Percentiles rank a stretch among this genome's conserved stretches.
phyloP scores from a whole-genome alignment of 169 alveolate genomes.

The Plasmodium ovale region DNA sequence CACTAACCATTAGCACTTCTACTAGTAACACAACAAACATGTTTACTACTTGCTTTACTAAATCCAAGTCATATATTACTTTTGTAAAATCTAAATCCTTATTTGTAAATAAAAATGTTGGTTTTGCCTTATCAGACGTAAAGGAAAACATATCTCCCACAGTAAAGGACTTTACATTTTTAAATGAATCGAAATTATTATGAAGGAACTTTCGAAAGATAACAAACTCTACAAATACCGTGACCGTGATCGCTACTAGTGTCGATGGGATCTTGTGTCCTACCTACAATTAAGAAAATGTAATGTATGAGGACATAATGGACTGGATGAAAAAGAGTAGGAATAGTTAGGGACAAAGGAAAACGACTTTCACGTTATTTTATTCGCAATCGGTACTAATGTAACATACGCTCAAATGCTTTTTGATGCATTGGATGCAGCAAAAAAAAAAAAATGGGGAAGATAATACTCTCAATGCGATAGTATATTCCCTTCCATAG shows the following conservation, averaged over 20 bases:
- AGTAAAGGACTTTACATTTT: slow-evolving; percentile 81
- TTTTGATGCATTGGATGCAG: too few relatives aligned
- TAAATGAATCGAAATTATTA: slow-evolving; percentile 64
- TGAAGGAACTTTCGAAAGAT: slow-evolving; percentile 47
- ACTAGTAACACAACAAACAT: slow-evolving; percentile 80
- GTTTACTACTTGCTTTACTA: slow-evolving; percentile 75
- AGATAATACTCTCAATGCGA: too few relatives aligned
- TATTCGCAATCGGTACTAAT: background rate
- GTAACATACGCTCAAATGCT: too few relatives aligned
- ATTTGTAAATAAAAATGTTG: slow-evolving; percentile 67
- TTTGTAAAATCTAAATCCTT: slow-evolving; percentile 71
- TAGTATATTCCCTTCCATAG: too few relatives aligned
- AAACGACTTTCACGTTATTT: background rate
- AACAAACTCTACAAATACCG: slow-evolving; percentile 78
- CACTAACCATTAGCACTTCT: slow-evolving; percentile 85
- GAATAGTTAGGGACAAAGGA: background rate
- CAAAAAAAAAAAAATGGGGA: too few relatives aligned
- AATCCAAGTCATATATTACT: slow-evolving; percentile 75
- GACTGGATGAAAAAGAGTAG: background rate
- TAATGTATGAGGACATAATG: background rate
- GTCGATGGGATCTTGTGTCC: slow-evolving; percentile 82
- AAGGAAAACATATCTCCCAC: slow-evolving; percentile 83
- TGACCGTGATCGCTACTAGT: slow-evolving; percentile 80
- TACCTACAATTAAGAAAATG: slow-evolving; percentile 14
- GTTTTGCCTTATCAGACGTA: slow-evolving; percentile 81